Evolutionary conservation across 169 alveolate species (phyloP), one percentile per base, ranked within the genome.

Genomic region (Cryptosporidium parvum): DNA sequence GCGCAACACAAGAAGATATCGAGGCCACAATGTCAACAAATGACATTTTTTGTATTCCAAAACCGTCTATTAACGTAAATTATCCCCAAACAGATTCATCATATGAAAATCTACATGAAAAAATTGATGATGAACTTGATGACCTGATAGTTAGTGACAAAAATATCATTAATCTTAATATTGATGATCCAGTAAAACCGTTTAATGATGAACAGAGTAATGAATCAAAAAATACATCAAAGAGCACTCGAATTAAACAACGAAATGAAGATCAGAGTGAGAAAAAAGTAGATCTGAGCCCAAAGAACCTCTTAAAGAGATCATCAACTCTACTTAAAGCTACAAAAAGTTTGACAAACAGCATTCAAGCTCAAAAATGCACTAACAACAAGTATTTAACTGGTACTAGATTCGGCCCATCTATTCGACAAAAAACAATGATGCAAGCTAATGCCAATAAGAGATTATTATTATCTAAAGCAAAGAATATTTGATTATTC

Each of bases 351-450:
- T 45, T 80, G 56, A 65, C 69, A 8, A 80, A 80, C 62, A 62
- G 89, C 42, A 61, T 80, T 31, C 89, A 80, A 48, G 31, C 89
- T 37, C 80, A 42, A 45, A 80, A 65, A 23, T 33, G 37, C 1
- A 6, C 45, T 4, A 61, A 26, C 10, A 29, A 45, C 35, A 80
- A 80, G 23, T 80, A 80, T 8, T 53, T 80, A 61, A 80, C 89
- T 33, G 89, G 89, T 4, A 80, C 89, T 9, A 80, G 89, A 65
- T 80, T 80, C n/a, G 89, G 89, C 3, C 89, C 89, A 4, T 80
- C 89, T 26, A 62, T 65, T 14, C 62, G 56, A 16, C 72, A 67
- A 44, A 80, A 16, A 65, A 29, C 58, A 14, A 65, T 59, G 68
- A 70, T 33, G 72, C 53, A 65, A 33, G 52, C 12, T 21, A 23